phyloP scores from a whole-genome alignment of 352 stramenopile genomes.

The Globisporangium spinosum region DNA sequence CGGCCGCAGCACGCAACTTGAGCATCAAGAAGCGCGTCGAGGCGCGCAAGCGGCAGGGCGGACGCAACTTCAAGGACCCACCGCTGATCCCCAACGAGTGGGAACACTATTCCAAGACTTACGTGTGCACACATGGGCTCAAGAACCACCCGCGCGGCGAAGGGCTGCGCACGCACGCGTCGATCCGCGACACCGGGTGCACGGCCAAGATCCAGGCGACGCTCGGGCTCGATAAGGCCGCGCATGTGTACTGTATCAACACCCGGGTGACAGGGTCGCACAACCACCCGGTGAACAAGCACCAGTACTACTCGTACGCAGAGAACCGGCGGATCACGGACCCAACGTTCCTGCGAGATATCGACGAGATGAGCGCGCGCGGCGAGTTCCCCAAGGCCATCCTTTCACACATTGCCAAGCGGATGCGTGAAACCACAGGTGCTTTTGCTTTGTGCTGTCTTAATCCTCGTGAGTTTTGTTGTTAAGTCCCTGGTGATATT shows the following conservation, averaged over 20 bases:
- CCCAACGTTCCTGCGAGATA: conserved; percentile 4
- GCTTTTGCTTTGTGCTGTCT: not conserved
- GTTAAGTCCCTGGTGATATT: not conserved
- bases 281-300: conserved; percentile 10
- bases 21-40: conserved; percentile 44
- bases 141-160: conserved; percentile 58
- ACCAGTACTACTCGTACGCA: conserved; percentile 10
- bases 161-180: conserved; percentile 64
- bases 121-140: conserved; percentile 68
- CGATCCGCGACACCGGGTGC: conserved; percentile 38
- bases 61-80: conserved; percentile 11
- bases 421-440: conserved; percentile 8
- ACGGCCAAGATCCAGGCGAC: conserved; percentile 7
- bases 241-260: not conserved
- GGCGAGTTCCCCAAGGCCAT: conserved; percentile 12
- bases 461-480: not conserved
- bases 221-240: not conserved
- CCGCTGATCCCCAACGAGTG: conserved; percentile 42
- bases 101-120: conserved; percentile 77
- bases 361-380: conserved; percentile 8
- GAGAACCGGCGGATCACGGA: conserved; percentile 11
- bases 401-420: conserved; percentile 5
- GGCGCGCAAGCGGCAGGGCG: conserved; percentile 13
- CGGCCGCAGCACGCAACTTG: conserved; percentile 47
- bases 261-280: not conserved